A percentile compares a stretch with the other conserved stretches of the same genome.
Conservation (phyloP, 192 early-diverging fungal species). For the Gorgonomyces haynaldii region DNA sequence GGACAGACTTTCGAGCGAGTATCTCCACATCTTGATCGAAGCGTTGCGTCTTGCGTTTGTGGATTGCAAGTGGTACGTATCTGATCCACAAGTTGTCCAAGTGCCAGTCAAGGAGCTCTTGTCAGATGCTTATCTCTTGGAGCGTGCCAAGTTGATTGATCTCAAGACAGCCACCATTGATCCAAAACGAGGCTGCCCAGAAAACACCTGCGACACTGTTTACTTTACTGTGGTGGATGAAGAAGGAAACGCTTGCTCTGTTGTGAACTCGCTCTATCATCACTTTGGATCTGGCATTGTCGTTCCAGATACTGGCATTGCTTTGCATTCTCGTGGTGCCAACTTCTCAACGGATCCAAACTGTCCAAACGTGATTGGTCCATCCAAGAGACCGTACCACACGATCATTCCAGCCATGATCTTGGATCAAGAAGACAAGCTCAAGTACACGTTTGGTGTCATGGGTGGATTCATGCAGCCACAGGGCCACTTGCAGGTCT, state of each 20-base stretch:
- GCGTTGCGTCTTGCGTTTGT: constrained; percentile 65
- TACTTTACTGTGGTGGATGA: constrained; percentile 62
- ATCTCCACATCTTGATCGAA: constrained; percentile 60
- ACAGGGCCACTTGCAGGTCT: constrained; percentile 72
- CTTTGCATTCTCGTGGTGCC: constrained; percentile 57
- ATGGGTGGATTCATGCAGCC: constrained; percentile 79
- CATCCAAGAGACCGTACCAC: constrained; percentile 64
- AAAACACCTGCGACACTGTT: constrained; percentile 57
- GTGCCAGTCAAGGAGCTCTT: constrained; percentile 21
- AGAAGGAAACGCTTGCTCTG: constrained; percentile 72
- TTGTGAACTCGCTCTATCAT: constrained; percentile 39
- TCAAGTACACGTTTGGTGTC: constrained; percentile 38
- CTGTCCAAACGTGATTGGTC: constrained; percentile 54
- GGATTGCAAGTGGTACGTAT: constrained; percentile 51
- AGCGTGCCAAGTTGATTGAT: constrained; percentile 47
- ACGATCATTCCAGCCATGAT: constrained; percentile 68
- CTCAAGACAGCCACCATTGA: constrained; percentile 31
- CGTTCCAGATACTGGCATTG: constrained; percentile 50
- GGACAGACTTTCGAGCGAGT: constrained; percentile 28
- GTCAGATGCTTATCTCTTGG: constrained; percentile 34
- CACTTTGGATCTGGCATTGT: constrained; percentile 33
- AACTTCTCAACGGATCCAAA: constrained; percentile 46
- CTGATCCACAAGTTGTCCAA: constrained; percentile 48
- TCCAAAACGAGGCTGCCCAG: constrained; percentile 44
- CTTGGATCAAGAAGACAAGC: constrained; percentile 21